A percentile compares a stretch with the other conserved stretches of the same genome.
Conservation (phyloP, 306 rosid species). For the Ammopiptanthus mongolicus region DNA sequence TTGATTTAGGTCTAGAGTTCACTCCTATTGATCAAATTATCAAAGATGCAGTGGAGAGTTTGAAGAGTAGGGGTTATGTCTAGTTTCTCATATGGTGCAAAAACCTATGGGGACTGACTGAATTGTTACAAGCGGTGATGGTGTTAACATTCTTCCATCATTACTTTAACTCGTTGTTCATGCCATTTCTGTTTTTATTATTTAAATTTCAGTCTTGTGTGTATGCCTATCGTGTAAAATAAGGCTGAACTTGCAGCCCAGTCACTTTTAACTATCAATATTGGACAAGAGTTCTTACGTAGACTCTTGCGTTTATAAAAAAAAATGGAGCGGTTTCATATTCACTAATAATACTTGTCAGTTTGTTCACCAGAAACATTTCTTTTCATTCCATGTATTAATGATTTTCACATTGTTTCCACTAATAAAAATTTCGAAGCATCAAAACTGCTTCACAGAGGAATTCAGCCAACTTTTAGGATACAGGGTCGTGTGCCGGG, state of each 20-base stretch:
- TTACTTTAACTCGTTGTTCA: conserved; percentile 1
- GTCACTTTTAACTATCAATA: background rate
- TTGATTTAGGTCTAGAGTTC: conserved; percentile 64
- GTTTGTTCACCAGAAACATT: background rate
- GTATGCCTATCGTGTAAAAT: conserved; percentile 12
- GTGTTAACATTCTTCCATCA: background rate
- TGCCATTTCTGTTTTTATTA: background rate
- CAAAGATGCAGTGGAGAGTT: conserved; percentile 68
- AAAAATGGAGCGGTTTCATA: background rate
- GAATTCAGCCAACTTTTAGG: too few species aligned
- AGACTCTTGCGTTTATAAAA: too few species aligned
- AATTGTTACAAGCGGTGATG: conserved; percentile 21
- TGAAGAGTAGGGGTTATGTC: conserved; percentile 49
- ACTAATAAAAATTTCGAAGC: background rate
- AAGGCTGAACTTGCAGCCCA: conserved; percentile 16
- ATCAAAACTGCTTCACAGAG: too few species aligned
- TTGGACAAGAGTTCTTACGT: background rate
- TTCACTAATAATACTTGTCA: background rate
- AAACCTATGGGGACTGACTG: background rate
- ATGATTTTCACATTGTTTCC: background rate
- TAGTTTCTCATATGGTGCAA: conserved; percentile 23
- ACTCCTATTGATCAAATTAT: conserved; percentile 74
- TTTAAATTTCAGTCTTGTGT: background rate
- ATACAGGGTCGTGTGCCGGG: too few species aligned
- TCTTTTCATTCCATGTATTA: background rate